These are phyloP conservation scores for Castanea mollissima DNA, from an alignment of 306 rosid species.

Conservation along the genomic window DNA sequence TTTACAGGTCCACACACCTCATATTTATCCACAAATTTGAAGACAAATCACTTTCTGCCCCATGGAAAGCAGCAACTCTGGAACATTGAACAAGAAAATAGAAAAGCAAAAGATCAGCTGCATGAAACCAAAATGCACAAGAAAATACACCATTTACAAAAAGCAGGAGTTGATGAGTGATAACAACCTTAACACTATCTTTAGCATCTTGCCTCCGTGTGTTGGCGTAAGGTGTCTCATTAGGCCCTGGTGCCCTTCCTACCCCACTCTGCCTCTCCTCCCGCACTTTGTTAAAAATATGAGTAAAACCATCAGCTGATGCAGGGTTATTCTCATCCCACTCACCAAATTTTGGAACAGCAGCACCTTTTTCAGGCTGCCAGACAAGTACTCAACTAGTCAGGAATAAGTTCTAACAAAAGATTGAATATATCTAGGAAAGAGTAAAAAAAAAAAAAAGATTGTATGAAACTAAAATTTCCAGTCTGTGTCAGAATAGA, in stretches of 20 bases:
- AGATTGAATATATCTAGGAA: not conserved
- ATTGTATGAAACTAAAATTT: not conserved
- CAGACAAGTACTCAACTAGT: constrained; percentile 20
- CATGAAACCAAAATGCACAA: not conserved
- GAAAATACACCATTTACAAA: not conserved
- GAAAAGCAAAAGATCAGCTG: constrained; percentile 19
- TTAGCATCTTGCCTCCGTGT: constrained; percentile 22
- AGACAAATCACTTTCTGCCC: constrained; percentile 42
- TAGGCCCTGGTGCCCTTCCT: constrained; percentile 45
- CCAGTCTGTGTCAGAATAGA: not conserved
- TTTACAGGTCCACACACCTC: constrained; percentile 55
- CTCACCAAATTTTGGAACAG: constrained; percentile 95
- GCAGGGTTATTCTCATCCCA: constrained; percentile 86
- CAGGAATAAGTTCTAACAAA: constrained; percentile 8
- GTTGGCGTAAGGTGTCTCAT: constrained; percentile 30
- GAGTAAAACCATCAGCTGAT: constrained; percentile 84
- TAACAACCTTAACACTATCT: constrained; percentile 49
- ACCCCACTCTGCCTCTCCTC: constrained; percentile 62
- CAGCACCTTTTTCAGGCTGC: constrained; percentile 86
- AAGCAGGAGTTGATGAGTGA: not conserved
- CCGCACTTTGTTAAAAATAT: constrained; percentile 74
- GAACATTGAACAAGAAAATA: constrained; percentile 24
- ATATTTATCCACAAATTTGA: constrained; percentile 27
- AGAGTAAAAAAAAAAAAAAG: not conserved
- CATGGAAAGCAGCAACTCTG: constrained; percentile 80